Base-by-base conservation (phyloP, 2,329 filamentous ascomycete genomes). In the Aspergillus ochraceus region DNA sequence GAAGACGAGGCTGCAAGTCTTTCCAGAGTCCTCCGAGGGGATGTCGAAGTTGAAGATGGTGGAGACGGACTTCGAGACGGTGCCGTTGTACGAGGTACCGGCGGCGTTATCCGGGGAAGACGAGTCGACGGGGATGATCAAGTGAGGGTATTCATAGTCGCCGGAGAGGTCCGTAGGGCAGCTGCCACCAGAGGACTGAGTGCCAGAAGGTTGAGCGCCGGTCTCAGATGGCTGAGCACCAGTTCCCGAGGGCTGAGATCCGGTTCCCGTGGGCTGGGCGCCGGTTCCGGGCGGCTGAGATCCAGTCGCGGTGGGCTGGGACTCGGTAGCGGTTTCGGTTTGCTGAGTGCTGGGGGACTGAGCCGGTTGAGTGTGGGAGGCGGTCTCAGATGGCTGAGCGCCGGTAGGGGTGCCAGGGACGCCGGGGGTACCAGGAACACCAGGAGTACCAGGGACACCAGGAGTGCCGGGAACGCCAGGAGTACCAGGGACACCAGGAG, bases 41-140 rank as follows among this genome's bases (percentile, higher is more conserved):
- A 90, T 84, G 68, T 89, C 86, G 75, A 90, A 90, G 78, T 89
- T 89, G 82, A 88, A 90, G 68, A 90, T 83, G 12, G 83, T 83
- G 10, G 83, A 84, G 52, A 84, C 73, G 20, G 74, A 77, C 19
- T 79, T 73, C 12, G 82, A 83, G 42, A 88, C 77, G 11, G 81
- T 80, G 55, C 86, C 87, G 63, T 84, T 82, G 75, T 78, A 83
- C 1, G 79, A 80, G 2, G 82, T 85, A 8, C 86, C 86, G 49
- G 76, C 74, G 0, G 83, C 76, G 4, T 74, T 79, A 70, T 82
- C 73, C 0, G 87, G 85, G 17, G 81, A 74, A 17, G 78, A 74
- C 3, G 81, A 82, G 74, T 86, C 80, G 62, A 90, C 74, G 5
- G 86, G 83, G 32, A 89, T 73, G 68, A 90, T 88, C 58, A 89